A percentile compares a stretch with the other conserved stretches of the same genome.
Evolutionary conservation across 140 eudicot genomes (phyloP).

Genomic region (Bidens hawaiensis): DNA sequence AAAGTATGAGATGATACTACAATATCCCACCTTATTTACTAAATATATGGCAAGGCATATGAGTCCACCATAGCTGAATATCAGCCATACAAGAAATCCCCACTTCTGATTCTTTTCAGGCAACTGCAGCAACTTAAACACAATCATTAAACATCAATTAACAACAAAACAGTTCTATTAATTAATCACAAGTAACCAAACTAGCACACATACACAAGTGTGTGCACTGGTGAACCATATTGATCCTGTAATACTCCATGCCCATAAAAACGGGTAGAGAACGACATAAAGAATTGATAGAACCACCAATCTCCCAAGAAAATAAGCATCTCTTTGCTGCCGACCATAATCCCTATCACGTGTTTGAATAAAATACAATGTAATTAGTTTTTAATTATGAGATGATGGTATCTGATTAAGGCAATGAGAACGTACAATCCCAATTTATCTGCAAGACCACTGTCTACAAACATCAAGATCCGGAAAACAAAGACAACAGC

Average conservation of each 20-base stretch:
- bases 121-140: slow-evolving; percentile 49
- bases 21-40: slow-evolving; percentile 63
- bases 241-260: slow-evolving; percentile 84
- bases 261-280: slow-evolving; percentile 89
- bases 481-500: slow-evolving; percentile 79
- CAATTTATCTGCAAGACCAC: slow-evolving; percentile 89
- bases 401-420: not conserved
- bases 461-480: slow-evolving; percentile 91
- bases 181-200: not conserved
- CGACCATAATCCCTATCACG: slow-evolving; percentile 77
- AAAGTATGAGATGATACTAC: not conserved
- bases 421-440: slow-evolving; percentile 69
- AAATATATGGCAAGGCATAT: slow-evolving; percentile 64
- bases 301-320: slow-evolving; percentile 78
- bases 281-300: slow-evolving; percentile 60
- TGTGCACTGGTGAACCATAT: slow-evolving; percentile 77
- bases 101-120: slow-evolving; percentile 96
- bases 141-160: slow-evolving; percentile 1
- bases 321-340: slow-evolving; percentile 84
- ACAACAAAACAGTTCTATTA: not conserved
- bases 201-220: slow-evolving; percentile 57
- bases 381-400: not conserved
- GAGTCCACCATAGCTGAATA: slow-evolving; percentile 95
- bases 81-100: slow-evolving; percentile 97
- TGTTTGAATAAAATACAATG: not conserved